These are phyloP conservation scores for Dorcoceras hygrometricum DNA, from an alignment of 257 asterid species.

Conservation along the genomic window DNA sequence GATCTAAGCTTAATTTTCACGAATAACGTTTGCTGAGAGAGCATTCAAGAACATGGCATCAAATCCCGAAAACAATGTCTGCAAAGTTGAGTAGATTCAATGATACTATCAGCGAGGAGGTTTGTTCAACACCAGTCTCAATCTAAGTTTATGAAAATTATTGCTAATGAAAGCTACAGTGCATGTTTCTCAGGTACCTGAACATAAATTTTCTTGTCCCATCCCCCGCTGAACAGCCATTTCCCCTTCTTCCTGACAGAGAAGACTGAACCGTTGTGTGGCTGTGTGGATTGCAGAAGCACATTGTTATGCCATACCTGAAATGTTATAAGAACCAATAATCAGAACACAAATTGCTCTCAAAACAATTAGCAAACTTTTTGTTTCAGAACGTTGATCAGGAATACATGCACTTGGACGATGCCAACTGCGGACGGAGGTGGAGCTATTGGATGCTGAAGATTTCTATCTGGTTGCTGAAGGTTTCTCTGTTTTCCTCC, in stretches of 20 bases:
- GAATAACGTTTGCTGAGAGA: neutral
- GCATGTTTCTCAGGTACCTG: slow-evolving; percentile 40
- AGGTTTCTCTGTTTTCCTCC: neutral
- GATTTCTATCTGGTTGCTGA: neutral
- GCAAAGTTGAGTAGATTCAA: neutral
- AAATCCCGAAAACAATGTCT: neutral
- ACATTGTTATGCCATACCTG: slow-evolving; percentile 66
- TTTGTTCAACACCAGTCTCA: neutral
- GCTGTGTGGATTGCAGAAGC: slow-evolving; percentile 49
- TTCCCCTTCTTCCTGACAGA: slow-evolving; percentile 57
- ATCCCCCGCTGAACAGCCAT: slow-evolving; percentile 79
- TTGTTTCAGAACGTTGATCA: neutral
- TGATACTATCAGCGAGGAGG: neutral
- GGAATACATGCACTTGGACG: neutral
- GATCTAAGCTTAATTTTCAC: neutral
- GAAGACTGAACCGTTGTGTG: slow-evolving; percentile 63
- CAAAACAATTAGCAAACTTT: neutral
- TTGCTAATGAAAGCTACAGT: neutral
- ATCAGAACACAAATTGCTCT: neutral
- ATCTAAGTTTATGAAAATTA: neutral
- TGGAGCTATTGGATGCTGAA: neutral
- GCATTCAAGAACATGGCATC: neutral
- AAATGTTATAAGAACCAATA: slow-evolving; percentile 7
- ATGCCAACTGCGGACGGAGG: neutral
- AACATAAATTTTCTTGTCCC: slow-evolving; percentile 65